These are phyloP conservation scores for Mycena haematopus DNA, from an alignment of 768 basidiomycete genomes.

Conservation along the genomic window DNA sequence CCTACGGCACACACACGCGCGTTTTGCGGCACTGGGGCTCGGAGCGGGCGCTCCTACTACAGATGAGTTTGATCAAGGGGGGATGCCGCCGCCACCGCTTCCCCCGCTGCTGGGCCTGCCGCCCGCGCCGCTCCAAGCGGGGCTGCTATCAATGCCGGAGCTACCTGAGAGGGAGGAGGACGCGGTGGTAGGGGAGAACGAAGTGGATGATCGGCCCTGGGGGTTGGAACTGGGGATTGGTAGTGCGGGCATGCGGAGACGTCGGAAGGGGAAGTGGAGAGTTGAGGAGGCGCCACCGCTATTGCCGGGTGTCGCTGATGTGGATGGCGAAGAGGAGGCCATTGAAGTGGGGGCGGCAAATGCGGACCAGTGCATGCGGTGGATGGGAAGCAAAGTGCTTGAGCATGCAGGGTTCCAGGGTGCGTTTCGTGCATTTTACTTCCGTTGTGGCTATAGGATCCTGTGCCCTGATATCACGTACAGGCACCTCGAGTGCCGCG, in stretches of 20 bases:
- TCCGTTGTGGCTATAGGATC: too few species aligned
- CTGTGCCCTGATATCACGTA: not conserved
- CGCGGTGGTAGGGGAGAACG: constrained; percentile 47
- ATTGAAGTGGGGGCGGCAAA: constrained; percentile 66
- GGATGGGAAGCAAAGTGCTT: constrained; percentile 78
- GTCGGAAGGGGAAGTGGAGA: constrained; percentile 18
- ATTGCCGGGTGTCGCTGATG: not conserved
- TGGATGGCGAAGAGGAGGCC: constrained; percentile 33
- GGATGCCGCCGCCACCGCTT: not conserved
- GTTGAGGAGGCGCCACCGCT: not conserved
- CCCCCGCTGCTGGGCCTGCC: constrained; percentile 20
- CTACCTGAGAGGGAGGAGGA: constrained; percentile 42
- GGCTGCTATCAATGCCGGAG: constrained; percentile 44
- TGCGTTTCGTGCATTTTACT: constrained; percentile 42
- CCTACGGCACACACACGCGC: constrained; percentile 74
- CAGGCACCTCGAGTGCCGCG: constrained; percentile 78
- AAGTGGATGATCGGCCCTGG: constrained; percentile 72
- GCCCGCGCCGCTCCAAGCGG: constrained; percentile 1
- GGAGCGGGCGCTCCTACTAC: not conserved
- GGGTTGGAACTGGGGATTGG: constrained; percentile 31
- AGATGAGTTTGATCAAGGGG: constrained; percentile 9
- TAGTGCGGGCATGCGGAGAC: constrained; percentile 1
- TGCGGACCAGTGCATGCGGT: constrained; percentile 69
- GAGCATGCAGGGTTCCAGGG: constrained; percentile 96
- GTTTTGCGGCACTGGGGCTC: constrained; percentile 64